Conservation (phyloP, 169 alveolate genomes). For the Plasmodium reichenowi region DNA sequence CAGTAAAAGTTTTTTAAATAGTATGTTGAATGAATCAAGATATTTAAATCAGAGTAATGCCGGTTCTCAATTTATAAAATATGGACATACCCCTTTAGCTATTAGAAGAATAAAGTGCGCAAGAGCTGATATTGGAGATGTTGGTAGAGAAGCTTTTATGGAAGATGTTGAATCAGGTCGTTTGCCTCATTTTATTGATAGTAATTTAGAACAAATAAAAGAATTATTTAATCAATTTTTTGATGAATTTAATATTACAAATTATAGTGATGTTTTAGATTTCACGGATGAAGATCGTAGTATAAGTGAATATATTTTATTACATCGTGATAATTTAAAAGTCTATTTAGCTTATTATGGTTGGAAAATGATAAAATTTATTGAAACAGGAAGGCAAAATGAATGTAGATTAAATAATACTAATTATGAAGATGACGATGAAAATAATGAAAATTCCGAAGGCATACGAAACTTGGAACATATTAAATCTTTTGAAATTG, state of each 20-base stretch:
- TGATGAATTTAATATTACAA: constrained; percentile 82
- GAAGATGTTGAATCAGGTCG: constrained; percentile 88
- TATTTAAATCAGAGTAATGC: constrained; percentile 72
- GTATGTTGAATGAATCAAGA: constrained; percentile 73
- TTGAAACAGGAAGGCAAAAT: constrained; percentile 76
- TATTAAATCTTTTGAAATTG: constrained; percentile 84
- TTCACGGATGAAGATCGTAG: constrained; percentile 81
- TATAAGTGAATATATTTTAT: constrained; percentile 76
- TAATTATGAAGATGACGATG: constrained; percentile 22
- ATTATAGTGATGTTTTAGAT: constrained; percentile 79
- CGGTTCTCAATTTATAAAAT: constrained; percentile 82
- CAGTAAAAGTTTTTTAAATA: constrained; percentile 59
- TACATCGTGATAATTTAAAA: constrained; percentile 70
- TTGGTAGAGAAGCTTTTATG: constrained; percentile 90
- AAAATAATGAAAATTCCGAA: constrained; percentile 19
- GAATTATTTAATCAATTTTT: constrained; percentile 83
- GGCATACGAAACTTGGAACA: constrained; percentile 50
- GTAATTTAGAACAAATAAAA: constrained; percentile 84
- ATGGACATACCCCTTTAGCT: constrained; percentile 89
- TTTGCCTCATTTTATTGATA: constrained; percentile 87
- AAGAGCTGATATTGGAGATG: constrained; percentile 90
- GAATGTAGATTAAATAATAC: constrained; percentile 69
- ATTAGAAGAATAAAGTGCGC: constrained; percentile 88
- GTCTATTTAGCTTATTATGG: constrained; percentile 80
- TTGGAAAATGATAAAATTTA: constrained; percentile 81